Evolutionary conservation across 345 rosid species (phyloP).

Genomic region (Carallia brachiata): DNA sequence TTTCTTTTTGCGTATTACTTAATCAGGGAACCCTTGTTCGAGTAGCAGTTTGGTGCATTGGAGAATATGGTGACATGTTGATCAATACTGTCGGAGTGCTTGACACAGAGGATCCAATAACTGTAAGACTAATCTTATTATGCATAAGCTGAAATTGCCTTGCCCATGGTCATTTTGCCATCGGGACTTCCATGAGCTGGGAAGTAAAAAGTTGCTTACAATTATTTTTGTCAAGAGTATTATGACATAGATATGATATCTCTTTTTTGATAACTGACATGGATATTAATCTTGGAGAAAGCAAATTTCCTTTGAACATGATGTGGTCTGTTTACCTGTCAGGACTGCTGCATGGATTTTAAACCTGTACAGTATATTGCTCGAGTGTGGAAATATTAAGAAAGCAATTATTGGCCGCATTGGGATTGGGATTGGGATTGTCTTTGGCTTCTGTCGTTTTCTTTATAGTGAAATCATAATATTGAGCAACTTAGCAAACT

Average conservation of each 20-base stretch:
- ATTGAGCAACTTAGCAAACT: too few relatives aligned
- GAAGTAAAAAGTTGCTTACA: background rate
- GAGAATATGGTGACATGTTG: constrained; percentile 97
- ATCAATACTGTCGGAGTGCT: constrained; percentile 88
- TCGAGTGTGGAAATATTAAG: too few relatives aligned
- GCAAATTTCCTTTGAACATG: background rate
- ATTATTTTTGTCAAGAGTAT: background rate
- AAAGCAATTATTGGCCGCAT: too few relatives aligned
- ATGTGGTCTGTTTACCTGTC: background rate
- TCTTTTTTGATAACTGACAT: background rate
- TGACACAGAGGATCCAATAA: constrained; percentile 78
- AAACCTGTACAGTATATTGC: too few relatives aligned
- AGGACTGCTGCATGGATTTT: background rate
- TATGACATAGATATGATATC: too few relatives aligned
- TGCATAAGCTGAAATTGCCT: constrained; percentile 13
- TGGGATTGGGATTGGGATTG: too few relatives aligned
- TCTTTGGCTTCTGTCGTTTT: too few relatives aligned
- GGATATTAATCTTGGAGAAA: background rate
- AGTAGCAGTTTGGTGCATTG: constrained; percentile 97
- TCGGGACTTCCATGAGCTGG: constrained; percentile 6
- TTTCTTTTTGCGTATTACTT: constrained; percentile 15
- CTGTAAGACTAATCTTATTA: constrained; percentile 51
- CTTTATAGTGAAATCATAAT: too few relatives aligned
- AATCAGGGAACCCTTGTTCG: constrained; percentile 89
- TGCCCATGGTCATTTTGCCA: constrained; percentile 5